phyloP scores from a whole-genome alignment of 257 asterid species.

The Datura wrightii region DNA sequence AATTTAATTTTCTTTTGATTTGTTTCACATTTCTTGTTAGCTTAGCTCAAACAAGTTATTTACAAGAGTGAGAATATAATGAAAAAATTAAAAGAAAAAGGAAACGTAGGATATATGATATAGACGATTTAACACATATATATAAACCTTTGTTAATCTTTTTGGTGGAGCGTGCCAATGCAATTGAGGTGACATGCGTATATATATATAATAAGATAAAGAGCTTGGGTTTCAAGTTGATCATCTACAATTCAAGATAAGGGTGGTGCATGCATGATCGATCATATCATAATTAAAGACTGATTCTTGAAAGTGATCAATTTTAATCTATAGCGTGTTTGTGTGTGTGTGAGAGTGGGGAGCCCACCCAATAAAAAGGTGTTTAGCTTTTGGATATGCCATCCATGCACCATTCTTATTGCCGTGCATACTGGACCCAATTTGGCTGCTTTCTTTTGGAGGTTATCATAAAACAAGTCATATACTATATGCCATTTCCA shows the following conservation, averaged over 20 bases:
- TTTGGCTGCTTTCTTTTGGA: neutral
- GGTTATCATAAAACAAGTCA: neutral
- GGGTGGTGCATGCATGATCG: neutral
- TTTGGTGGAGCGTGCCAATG: neutral
- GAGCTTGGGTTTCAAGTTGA: neutral
- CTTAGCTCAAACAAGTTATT: neutral
- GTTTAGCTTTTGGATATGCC: constrained; percentile 16
- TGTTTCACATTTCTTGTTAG: neutral
- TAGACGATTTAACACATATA: neutral
- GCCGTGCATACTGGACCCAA: neutral
- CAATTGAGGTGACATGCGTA: neutral
- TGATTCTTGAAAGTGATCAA: neutral
- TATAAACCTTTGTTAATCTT: neutral
- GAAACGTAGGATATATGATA: neutral
- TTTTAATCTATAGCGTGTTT: neutral
- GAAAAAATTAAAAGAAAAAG: neutral
- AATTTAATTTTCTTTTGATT: neutral
- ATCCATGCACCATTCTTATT: constrained; percentile 23
- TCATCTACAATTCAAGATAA: neutral
- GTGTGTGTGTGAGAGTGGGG: too few relatives aligned
- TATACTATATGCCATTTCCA: neutral
- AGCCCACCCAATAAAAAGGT: neutral
- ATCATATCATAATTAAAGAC: neutral
- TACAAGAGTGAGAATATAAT: neutral
- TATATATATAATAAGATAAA: too few relatives aligned